Conservation (phyloP, 768 basidiomycete genomes). For the Amanita phalloides region DNA sequence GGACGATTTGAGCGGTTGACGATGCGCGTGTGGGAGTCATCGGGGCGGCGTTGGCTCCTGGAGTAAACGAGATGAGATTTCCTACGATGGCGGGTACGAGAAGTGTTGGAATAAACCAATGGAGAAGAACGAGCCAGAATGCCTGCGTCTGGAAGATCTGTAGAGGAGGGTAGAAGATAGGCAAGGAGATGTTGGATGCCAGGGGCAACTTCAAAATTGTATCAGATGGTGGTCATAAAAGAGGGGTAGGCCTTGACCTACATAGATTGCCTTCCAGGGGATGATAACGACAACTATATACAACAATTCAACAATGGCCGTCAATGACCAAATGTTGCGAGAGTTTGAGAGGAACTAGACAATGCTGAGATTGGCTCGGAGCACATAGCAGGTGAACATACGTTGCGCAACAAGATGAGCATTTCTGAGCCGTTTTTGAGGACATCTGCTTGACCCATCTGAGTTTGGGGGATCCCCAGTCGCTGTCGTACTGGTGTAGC, state of each 20-base stretch:
- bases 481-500: conserved; percentile 19
- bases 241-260: conserved; percentile 14
- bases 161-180: conserved; percentile 39
- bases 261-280: conserved; percentile 40
- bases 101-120: conserved; percentile 56
- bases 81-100: conserved; percentile 49
- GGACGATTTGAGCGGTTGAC: conserved; percentile 14
- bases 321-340: conserved; percentile 46
- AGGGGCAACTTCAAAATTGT: conserved; percentile 17
- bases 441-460: conserved; percentile 24
- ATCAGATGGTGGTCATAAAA: background rate
- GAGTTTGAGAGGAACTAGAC: conserved; percentile 57
- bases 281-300: conserved; percentile 41
- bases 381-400: conserved; percentile 13
- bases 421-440: conserved; percentile 24
- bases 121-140: conserved; percentile 44
- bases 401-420: conserved; percentile 24
- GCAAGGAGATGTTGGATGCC: conserved; percentile 13
- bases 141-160: conserved; percentile 30
- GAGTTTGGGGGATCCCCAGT: conserved; percentile 19
- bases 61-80: conserved; percentile 52
- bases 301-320: conserved; percentile 40
- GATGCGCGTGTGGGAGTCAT: background rate
- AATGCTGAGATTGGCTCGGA: conserved; percentile 4
- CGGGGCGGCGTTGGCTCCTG: conserved; percentile 14